A percentile compares a stretch with the other conserved stretches of the same genome.
phyloP scores from a whole-genome alignment of 441 rosid genomes.

The Syzygium syzygioides region DNA sequence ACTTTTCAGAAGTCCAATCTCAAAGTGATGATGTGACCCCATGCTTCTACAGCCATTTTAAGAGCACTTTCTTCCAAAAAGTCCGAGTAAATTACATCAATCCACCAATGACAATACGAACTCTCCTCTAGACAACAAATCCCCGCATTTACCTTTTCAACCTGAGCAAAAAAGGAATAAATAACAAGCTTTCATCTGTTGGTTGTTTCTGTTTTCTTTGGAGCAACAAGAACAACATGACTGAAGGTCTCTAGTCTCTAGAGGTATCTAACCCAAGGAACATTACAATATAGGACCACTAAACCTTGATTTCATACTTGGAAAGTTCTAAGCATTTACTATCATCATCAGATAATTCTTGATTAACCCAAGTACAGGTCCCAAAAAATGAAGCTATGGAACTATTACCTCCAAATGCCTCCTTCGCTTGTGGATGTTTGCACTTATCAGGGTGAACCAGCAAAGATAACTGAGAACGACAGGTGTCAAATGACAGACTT shows the following conservation, averaged over 20 bases:
- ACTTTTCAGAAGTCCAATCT: not conserved
- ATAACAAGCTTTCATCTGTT: not conserved
- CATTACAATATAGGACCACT: not conserved
- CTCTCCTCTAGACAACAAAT: not conserved
- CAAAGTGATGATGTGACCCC: not conserved
- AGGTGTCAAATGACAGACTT: not conserved
- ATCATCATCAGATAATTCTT: not conserved
- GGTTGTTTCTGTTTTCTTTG: not conserved
- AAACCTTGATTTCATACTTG: not conserved
- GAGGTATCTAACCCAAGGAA: not conserved
- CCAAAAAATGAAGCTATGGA: not conserved
- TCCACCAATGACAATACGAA: not conserved
- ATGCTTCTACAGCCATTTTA: not conserved
- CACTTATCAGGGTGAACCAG: slow-evolving; percentile 98
- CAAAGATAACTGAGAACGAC: slow-evolving; percentile 58
- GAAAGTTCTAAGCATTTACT: not conserved
- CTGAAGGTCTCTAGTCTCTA: not conserved
- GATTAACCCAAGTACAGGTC: not conserved
- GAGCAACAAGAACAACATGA: not conserved
- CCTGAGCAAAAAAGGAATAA: not conserved
- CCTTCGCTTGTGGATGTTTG: slow-evolving; percentile 96
- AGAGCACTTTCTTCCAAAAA: not conserved
- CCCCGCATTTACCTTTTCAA: not conserved
- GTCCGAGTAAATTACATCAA: not conserved
- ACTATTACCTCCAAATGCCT: slow-evolving; percentile 78